phyloP scores from a whole-genome alignment of 2,329 filamentous ascomycete genomes.

The Plectosphaerella plurivora region DNA sequence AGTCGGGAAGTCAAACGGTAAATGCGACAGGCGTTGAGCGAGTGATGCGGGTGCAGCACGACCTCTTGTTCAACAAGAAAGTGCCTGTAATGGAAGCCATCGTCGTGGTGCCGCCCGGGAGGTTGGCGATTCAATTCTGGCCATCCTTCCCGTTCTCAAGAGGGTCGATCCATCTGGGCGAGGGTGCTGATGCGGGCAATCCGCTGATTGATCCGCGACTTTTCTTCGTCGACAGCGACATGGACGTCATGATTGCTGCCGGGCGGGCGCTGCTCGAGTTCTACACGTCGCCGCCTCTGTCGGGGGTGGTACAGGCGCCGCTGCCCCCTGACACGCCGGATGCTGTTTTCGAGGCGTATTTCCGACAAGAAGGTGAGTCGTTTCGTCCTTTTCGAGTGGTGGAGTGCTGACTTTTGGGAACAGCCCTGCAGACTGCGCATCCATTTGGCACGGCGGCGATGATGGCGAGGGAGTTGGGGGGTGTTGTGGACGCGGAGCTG shows the following conservation, averaged over 20 bases:
- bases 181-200: constrained; percentile 19
- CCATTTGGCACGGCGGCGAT: constrained; percentile 44
- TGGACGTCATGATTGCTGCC: constrained; percentile 18
- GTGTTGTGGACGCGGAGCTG: constrained; percentile 41
- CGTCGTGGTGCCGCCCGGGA: constrained; percentile 22
- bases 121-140: constrained; percentile 32
- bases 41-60: constrained; percentile 38
- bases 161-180: constrained; percentile 33
- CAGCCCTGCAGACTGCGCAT: constrained; percentile 33
- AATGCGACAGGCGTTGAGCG: constrained; percentile 27
- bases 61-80: constrained; percentile 39
- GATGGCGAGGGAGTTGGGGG: constrained; percentile 42
- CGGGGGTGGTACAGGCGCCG: background rate
- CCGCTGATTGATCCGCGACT: constrained; percentile 32
- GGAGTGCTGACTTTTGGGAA: too few species aligned
- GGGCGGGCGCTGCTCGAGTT: constrained; percentile 23
- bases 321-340: constrained; percentile 23
- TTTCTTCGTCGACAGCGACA: constrained; percentile 29
- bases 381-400: background rate
- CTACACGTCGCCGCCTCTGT: constrained; percentile 24
- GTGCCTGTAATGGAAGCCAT: constrained; percentile 44
- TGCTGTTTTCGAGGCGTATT: constrained; percentile 18
- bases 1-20: constrained; percentile 19
- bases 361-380: constrained; percentile 11
- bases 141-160: constrained; percentile 31